Evolutionary conservation across 1,139 yeast species (phyloP).

Genomic region (Lodderomyces parapsilosis): DNA sequence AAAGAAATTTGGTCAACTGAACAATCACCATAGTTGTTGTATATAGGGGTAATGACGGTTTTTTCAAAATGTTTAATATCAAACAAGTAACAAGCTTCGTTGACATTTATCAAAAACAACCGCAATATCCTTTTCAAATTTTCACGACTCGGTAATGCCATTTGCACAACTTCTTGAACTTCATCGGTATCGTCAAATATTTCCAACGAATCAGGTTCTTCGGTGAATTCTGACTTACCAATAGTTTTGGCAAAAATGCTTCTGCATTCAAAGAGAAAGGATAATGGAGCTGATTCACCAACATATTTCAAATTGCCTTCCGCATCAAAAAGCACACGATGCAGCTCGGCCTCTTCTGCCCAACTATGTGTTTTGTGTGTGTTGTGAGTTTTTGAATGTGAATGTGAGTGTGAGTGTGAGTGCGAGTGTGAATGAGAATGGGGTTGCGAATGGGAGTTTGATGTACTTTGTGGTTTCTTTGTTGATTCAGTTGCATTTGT

Average conservation of each 20-base stretch:
- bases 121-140: slow-evolving; percentile 8
- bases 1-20: slow-evolving; percentile 13
- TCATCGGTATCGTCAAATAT: slow-evolving; percentile 14
- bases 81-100: slow-evolving; percentile 14
- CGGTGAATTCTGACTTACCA: slow-evolving; percentile 14
- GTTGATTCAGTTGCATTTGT: neutral
- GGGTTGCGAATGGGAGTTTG: neutral
- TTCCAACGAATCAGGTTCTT: slow-evolving; percentile 10
- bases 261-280: slow-evolving; percentile 24
- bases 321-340: slow-evolving; percentile 12
- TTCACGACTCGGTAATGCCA: slow-evolving; percentile 13
- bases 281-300: slow-evolving; percentile 26
- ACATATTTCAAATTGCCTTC: slow-evolving; percentile 22
- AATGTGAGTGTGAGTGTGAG: neutral
- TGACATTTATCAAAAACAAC: slow-evolving; percentile 10
- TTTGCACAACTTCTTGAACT: slow-evolving; percentile 11
- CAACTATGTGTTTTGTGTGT: neutral
- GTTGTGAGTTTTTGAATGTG: neutral
- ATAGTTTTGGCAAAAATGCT: slow-evolving; percentile 17
- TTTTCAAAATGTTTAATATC: slow-evolving; percentile 11
- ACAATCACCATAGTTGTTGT: slow-evolving; percentile 10
- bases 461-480: neutral
- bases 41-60: slow-evolving; percentile 11
- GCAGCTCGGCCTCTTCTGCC: slow-evolving; percentile 7
- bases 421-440: neutral